Percentiles rank a stretch among this genome's conserved stretches.
Evolutionary conservation across 1,284 basidiomycete genomes (phyloP).

Genomic region (Bjerkandera adusta): DNA sequence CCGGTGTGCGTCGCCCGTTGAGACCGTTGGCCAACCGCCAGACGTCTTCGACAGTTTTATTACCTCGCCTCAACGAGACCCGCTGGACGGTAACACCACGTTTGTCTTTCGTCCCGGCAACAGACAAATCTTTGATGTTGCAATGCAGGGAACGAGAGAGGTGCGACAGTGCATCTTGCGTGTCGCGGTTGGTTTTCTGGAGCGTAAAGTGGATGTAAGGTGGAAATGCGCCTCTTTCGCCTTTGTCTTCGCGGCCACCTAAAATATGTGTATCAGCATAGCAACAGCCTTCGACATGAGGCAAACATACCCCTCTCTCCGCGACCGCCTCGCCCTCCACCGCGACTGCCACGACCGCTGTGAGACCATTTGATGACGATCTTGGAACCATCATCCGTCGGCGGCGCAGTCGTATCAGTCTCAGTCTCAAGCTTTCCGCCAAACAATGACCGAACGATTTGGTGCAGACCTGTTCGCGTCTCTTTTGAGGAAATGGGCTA

Average conservation of each 20-base stretch:
- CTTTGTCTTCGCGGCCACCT: conserved; percentile 35
- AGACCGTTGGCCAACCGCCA: conserved; percentile 80
- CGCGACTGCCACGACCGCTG: conserved; percentile 40
- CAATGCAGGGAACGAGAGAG: conserved; percentile 77
- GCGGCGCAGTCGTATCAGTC: conserved; percentile 52
- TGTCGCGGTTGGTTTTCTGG: conserved; percentile 97
- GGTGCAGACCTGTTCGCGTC: conserved; percentile 80
- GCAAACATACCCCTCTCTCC: conserved; percentile 34
- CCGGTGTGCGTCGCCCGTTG: conserved; percentile 52
- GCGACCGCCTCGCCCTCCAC: conserved; percentile 42
- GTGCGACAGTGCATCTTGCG: conserved; percentile 88
- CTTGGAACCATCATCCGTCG: conserved; percentile 61
- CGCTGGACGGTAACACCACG: conserved; percentile 95
- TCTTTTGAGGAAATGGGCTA: conserved; percentile 85
- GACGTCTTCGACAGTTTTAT: conserved; percentile 80
- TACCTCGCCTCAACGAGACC: conserved; percentile 80
- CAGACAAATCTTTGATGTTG: conserved; percentile 76
- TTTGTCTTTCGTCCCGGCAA: conserved; percentile 98
- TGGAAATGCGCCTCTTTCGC: conserved; percentile 64
- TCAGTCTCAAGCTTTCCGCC: conserved; percentile 83
- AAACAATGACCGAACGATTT: conserved; percentile 80
- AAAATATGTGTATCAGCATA: neutral
- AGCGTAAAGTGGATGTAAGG: conserved; percentile 96
- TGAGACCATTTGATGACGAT: conserved; percentile 76
- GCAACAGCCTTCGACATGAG: neutral